phyloP scores from a whole-genome alignment of 2,329 filamentous ascomycete genomes.

The Microdochium nivale region DNA sequence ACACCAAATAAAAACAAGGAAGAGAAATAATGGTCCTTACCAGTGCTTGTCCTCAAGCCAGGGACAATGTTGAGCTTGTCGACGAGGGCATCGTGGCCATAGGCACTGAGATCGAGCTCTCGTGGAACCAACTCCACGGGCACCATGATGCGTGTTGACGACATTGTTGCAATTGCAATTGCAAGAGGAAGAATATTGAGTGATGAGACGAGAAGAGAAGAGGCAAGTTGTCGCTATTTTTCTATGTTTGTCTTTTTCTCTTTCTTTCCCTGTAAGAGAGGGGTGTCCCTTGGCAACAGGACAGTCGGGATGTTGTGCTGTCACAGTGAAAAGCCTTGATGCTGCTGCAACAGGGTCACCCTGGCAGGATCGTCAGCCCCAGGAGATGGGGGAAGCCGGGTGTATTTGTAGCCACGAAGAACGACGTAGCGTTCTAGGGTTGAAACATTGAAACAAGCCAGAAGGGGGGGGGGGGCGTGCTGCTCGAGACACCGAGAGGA shows the following conservation, averaged over 20 bases:
- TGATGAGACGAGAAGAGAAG: background rate
- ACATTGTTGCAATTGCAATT: background rate
- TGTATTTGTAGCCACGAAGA: background rate
- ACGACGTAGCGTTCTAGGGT: background rate
- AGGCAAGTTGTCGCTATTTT: background rate
- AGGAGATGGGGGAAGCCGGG: no score
- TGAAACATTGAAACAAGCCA: background rate
- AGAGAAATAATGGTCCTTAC: conserved; percentile 30
- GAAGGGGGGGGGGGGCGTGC: background rate
- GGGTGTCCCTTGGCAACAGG: no score
- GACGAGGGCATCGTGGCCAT: conserved; percentile 32
- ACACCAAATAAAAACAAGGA: conserved; percentile 5
- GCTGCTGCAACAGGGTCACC: no score
- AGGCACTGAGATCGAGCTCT: conserved; percentile 22
- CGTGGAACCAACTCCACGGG: conserved; percentile 18
- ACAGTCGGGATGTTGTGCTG: no score
- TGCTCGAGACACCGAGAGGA: background rate
- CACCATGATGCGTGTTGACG: conserved; percentile 13
- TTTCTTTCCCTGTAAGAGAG: background rate
- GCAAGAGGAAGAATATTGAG: background rate
- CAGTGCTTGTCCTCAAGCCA: conserved; percentile 50
- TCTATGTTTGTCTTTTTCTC: background rate
- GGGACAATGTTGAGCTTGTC: conserved; percentile 48
- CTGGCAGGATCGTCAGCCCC: no score
- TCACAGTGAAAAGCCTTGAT: no score